These are phyloP conservation scores for Ambrosia artemisiifolia DNA, from an alignment of 129 eudicot genomes.

Conservation along the genomic window DNA sequence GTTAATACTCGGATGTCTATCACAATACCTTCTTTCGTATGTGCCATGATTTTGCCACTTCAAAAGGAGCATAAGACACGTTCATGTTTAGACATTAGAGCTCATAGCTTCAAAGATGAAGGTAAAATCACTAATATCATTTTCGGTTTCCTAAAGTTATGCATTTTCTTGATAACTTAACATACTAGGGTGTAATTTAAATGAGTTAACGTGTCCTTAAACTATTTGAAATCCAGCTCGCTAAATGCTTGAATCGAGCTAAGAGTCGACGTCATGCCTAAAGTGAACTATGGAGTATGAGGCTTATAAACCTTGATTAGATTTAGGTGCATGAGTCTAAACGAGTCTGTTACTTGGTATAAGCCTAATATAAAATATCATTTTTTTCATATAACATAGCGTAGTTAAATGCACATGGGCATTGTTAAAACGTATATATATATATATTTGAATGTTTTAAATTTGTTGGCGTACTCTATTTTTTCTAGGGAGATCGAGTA, in stretches of 20 bases:
- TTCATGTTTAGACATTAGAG: conserved; percentile 14
- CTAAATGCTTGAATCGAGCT: neutral
- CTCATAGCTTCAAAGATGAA: conserved; percentile 27
- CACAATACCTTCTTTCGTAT: neutral
- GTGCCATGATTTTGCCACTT: neutral
- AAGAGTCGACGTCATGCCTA: neutral
- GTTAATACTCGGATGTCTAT: neutral
- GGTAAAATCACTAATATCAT: conserved; percentile 1
- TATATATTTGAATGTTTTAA: neutral
- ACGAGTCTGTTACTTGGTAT: neutral
- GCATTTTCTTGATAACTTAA: neutral
- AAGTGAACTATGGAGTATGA: no score
- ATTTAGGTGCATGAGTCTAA: neutral
- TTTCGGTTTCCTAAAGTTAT: neutral
- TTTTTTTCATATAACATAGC: neutral
- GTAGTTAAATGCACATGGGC: neutral
- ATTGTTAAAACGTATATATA: neutral
- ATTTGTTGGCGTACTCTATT: neutral
- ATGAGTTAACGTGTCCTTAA: neutral
- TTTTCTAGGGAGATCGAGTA: conserved; percentile 21
- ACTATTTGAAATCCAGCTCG: no score
- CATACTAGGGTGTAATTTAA: neutral
- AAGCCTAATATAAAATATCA: neutral
- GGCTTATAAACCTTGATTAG: neutral
- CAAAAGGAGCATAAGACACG: neutral